phyloP scores from a whole-genome alignment of 371 early-diverging fungal genomes.

The Blakeslea trispora region DNA sequence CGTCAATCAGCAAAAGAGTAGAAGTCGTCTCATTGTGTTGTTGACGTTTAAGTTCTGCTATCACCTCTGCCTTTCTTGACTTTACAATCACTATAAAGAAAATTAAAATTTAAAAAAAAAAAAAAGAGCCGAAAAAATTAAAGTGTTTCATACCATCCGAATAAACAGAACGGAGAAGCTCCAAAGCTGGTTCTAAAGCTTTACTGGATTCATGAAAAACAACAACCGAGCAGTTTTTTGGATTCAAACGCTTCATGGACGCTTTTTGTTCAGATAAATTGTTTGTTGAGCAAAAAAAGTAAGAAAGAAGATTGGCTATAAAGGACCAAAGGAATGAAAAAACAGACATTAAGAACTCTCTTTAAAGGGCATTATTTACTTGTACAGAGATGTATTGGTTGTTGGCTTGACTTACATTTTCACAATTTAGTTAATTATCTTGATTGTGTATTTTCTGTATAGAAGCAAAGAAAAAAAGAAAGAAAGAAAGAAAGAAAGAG shows the following conservation, averaged over 20 bases:
- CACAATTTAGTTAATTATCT: too few species aligned
- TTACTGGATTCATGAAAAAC: constrained; percentile 16
- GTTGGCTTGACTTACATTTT: too few species aligned
- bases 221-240: constrained; percentile 24
- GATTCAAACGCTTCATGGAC: constrained; percentile 17
- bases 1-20: constrained; percentile 26
- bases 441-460: too few species aligned
- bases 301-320: constrained; percentile 2
- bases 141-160: constrained; percentile 25
- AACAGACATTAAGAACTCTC: too few species aligned
- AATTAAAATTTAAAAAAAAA: too few species aligned
- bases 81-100: constrained; percentile 23
- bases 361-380: too few species aligned
- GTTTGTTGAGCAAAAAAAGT: neutral
- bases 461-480: constrained; percentile 3
- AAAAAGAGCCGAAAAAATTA: too few species aligned
- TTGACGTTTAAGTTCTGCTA: constrained; percentile 13
- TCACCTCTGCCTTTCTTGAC: constrained; percentile 11
- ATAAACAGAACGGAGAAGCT: constrained; percentile 14
- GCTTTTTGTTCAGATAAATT: constrained; percentile 7
- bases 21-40: constrained; percentile 11
- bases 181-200: constrained; percentile 5
- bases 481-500: constrained; percentile 4
- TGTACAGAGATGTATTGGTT: too few species aligned
- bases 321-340: neutral